These are phyloP conservation scores for Discostella pseudostelligera DNA, from an alignment of 108 stramenopile species.

Conservation along the genomic window DNA sequence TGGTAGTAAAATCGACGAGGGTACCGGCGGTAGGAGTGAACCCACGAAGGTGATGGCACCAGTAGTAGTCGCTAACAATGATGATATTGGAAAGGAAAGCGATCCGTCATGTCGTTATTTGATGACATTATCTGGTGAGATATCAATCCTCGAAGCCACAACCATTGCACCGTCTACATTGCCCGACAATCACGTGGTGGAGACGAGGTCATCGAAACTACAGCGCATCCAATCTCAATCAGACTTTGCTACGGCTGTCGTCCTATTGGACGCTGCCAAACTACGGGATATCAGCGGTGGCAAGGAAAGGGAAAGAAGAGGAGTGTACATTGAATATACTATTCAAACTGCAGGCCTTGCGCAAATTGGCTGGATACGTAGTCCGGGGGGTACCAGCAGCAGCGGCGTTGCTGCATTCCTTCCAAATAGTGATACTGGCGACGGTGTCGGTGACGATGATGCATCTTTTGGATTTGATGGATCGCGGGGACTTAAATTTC, in stretches of 20 bases:
- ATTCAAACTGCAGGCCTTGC: slow-evolving; percentile 71
- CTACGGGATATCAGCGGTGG: slow-evolving; percentile 8
- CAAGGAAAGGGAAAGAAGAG: slow-evolving; percentile 6
- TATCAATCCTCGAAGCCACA: slow-evolving; percentile 42
- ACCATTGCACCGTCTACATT: slow-evolving; percentile 8
- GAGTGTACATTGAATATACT: slow-evolving; percentile 71
- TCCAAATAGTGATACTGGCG: slow-evolving; percentile 76
- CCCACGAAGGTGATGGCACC: neutral
- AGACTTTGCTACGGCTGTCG: slow-evolving; percentile 76
- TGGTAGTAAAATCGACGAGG: neutral
- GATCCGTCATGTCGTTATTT: slow-evolving; percentile 28
- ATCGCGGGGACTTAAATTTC: slow-evolving; percentile 66
- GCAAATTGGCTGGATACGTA: slow-evolving; percentile 78
- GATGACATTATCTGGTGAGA: slow-evolving; percentile 71
- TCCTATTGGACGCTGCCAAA: slow-evolving; percentile 51
- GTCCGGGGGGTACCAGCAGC: neutral
- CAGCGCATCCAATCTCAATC: slow-evolving; percentile 76
- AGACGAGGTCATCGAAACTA: slow-evolving; percentile 2
- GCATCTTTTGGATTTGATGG: slow-evolving; percentile 75
- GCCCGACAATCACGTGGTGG: neutral
- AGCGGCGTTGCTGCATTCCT: slow-evolving; percentile 32
- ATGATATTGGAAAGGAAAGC: too few species aligned
- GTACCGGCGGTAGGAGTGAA: neutral
- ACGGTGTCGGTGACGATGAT: slow-evolving; percentile 83
- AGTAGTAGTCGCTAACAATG: neutral